Conservation (phyloP, 192 early-diverging fungal species). For the Entophlyctis luteolus region DNA sequence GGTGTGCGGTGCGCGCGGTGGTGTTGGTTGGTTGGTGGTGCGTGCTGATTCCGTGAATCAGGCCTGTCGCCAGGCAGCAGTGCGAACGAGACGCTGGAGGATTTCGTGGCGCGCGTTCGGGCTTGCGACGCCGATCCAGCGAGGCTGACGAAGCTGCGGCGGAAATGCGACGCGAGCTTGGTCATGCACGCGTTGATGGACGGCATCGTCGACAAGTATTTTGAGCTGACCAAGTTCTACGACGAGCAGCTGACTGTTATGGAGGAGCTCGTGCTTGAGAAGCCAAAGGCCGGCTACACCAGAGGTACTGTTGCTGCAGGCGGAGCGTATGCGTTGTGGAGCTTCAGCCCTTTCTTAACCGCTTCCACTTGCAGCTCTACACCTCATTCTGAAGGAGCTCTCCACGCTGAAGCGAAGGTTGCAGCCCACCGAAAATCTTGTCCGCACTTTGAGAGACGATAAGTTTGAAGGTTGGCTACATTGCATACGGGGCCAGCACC, state of each 20-base stretch:
- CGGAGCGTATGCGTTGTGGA: too few species aligned
- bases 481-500: too few species aligned
- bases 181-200: slow-evolving; percentile 16
- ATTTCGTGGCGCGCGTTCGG: too few species aligned
- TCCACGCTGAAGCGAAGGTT: slow-evolving; percentile 41
- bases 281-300: slow-evolving; percentile 2
- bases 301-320: too few species aligned
- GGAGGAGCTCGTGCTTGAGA: not conserved
- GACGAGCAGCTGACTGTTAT: not conserved
- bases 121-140: too few species aligned
- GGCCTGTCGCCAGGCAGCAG: too few species aligned
- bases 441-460: slow-evolving; percentile 29
- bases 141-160: not conserved
- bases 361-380: slow-evolving; percentile 23
- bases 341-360: too few species aligned
- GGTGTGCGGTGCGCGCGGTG: too few species aligned
- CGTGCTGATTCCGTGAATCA: too few species aligned
- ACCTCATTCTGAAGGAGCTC: slow-evolving; percentile 45
- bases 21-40: too few species aligned
- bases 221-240: slow-evolving; percentile 11
- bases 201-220: slow-evolving; percentile 16
- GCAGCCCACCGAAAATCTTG: slow-evolving; percentile 43
- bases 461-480: not conserved
- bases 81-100: too few species aligned
- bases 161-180: not conserved